These are phyloP conservation scores for Pleurotus cornucopiae DNA, from an alignment of 768 basidiomycete genomes.

Conservation along the genomic window DNA sequence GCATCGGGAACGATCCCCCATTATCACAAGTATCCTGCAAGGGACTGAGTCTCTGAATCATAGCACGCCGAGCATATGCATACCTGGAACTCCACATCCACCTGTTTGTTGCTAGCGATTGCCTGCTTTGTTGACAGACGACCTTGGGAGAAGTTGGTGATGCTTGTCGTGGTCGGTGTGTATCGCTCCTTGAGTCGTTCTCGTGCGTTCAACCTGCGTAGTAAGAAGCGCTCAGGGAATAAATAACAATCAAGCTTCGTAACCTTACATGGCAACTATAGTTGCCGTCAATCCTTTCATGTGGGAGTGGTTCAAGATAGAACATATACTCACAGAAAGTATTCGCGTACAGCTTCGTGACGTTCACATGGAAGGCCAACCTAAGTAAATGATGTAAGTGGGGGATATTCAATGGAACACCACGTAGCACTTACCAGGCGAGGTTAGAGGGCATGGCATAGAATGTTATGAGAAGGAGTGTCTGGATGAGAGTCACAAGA, in stretches of 20 bases:
- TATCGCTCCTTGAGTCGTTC: conserved; percentile 13
- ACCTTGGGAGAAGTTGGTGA: not conserved
- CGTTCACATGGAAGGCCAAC: conserved; percentile 44
- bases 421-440: conserved; percentile 27
- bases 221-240: not conserved
- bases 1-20: not conserved
- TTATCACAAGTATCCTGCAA: not conserved
- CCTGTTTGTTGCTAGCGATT: not conserved
- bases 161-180: conserved; percentile 7
- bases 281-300: not conserved
- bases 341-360: conserved; percentile 45
- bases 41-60: not conserved
- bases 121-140: not conserved
- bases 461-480: conserved; percentile 34
- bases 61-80: not conserved
- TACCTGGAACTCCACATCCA: conserved; percentile 5
- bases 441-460: conserved; percentile 29
- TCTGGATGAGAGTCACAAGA: conserved; percentile 40
- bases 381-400: conserved; percentile 16
- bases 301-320: not conserved
- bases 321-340: conserved; percentile 43
- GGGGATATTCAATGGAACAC: not conserved
- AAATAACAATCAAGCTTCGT: not conserved
- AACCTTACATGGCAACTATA: conserved; percentile 29
- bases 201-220: conserved; percentile 19